Evolutionary conservation across 75 land plant genomes (phyloP).

Genomic region (Adiantum capillusveneris): DNA sequence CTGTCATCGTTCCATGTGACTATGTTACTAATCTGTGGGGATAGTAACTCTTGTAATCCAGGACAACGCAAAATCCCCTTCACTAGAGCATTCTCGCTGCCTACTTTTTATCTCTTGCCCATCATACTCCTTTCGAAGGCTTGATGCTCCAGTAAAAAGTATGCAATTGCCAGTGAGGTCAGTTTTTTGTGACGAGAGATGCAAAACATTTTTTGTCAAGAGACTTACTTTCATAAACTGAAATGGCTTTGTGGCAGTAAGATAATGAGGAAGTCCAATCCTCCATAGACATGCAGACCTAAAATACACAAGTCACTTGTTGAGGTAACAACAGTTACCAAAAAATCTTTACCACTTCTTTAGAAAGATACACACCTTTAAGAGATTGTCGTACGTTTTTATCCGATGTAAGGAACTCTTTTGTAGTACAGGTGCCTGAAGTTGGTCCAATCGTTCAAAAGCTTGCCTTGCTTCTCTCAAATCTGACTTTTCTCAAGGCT

Average conservation of each 20-base stretch:
- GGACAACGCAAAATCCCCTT: too few species aligned
- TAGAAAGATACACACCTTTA: slow-evolving; percentile 46
- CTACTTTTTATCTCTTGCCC: too few species aligned
- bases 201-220: neutral
- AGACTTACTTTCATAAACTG: slow-evolving; percentile 59
- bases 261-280: slow-evolving; percentile 59
- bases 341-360: neutral
- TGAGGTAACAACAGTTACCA: too few species aligned
- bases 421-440: slow-evolving; percentile 45
- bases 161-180: too few species aligned
- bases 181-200: too few species aligned
- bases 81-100: too few species aligned
- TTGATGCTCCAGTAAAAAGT: too few species aligned
- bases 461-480: slow-evolving; percentile 21
- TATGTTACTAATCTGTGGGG: too few species aligned
- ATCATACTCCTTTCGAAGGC: too few species aligned
- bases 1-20: too few species aligned
- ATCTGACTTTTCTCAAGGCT: neutral
- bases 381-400: slow-evolving; percentile 55
- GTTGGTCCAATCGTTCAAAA: slow-evolving; percentile 39
- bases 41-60: too few species aligned
- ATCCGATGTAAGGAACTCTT: slow-evolving; percentile 48
- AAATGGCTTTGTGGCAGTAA: slow-evolving; percentile 60
- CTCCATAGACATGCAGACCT: slow-evolving; percentile 59
- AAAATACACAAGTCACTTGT: slow-evolving; percentile 3